phyloP scores from a whole-genome alignment of 129 eudicot species.

The Mikania micrantha region DNA sequence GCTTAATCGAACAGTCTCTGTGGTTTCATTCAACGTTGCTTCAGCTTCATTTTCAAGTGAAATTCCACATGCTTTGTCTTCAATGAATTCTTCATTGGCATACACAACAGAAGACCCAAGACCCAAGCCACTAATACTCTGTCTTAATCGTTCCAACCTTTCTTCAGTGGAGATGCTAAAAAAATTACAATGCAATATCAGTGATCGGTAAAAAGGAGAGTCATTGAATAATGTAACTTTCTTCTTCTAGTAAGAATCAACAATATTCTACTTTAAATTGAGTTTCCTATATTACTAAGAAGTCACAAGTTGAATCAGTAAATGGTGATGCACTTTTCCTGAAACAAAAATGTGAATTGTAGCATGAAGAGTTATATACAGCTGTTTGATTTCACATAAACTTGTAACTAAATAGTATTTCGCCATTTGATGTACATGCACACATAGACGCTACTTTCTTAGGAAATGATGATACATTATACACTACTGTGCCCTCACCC shows the following conservation, averaged over 20 bases:
- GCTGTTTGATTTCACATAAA: background rate
- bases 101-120: constrained; percentile 36
- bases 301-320: background rate
- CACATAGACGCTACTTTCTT: background rate
- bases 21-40: constrained; percentile 33
- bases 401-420: background rate
- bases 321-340: background rate
- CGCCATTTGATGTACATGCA: background rate
- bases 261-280: background rate
- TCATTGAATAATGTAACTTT: background rate
- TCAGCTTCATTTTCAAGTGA: constrained; percentile 33
- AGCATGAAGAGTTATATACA: background rate
- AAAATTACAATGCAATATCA: background rate
- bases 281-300: constrained; percentile 9
- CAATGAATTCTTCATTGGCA: constrained; percentile 38
- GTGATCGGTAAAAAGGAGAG: background rate
- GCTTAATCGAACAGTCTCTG: constrained; percentile 40
- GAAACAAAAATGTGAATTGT: background rate
- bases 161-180: constrained; percentile 84
- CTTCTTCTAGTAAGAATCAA: constrained; percentile 1
- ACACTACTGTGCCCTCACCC: background rate
- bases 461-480: background rate
- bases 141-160: constrained; percentile 77
- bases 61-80: constrained; percentile 32
- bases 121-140: constrained; percentile 47